These are phyloP conservation scores for Wallacemonas sp. DNA, from an alignment of 208 protist species.

Conservation along the genomic window DNA sequence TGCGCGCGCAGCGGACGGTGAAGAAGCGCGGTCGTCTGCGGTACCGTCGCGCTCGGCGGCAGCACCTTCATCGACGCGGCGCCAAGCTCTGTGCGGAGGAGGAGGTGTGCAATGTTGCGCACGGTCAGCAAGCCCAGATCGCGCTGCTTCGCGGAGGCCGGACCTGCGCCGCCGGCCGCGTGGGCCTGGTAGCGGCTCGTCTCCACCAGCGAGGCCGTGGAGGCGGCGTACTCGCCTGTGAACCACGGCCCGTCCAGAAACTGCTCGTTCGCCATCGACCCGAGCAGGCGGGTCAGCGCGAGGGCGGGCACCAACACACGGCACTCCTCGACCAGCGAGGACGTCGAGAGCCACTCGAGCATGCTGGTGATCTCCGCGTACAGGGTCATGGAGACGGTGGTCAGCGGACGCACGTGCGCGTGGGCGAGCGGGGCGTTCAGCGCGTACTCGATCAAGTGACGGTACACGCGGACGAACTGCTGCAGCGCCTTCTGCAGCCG, in stretches of 20 bases:
- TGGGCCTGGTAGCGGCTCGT: not conserved
- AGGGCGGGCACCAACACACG: constrained; percentile 52
- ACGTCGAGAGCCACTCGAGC: constrained; percentile 53
- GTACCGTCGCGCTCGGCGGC: too few species aligned
- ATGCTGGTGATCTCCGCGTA: constrained; percentile 60
- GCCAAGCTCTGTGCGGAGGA: constrained; percentile 59
- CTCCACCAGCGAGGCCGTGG: not conserved
- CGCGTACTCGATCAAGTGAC: constrained; percentile 63
- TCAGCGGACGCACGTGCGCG: constrained; percentile 21
- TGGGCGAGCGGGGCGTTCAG: constrained; percentile 33
- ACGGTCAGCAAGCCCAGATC: constrained; percentile 50
- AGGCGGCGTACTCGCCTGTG: constrained; percentile 11
- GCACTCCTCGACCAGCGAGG: constrained; percentile 61
- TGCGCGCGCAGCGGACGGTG: constrained; percentile 4
- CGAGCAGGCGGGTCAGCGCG: constrained; percentile 60
- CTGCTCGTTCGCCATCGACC: constrained; percentile 30
- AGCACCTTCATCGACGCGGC: too few species aligned
- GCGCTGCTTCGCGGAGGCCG: constrained; percentile 19
- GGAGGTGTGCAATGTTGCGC: constrained; percentile 59
- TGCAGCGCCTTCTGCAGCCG: constrained; percentile 48
- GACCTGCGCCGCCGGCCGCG: constrained; percentile 2
- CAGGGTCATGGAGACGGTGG: constrained; percentile 51
- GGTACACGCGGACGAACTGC: constrained; percentile 60
- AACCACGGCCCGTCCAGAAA: constrained; percentile 29
- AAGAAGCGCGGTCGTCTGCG: too few species aligned